phyloP scores from a whole-genome alignment of 176 grass and related monocot species.

The Lolium multiflorum region DNA sequence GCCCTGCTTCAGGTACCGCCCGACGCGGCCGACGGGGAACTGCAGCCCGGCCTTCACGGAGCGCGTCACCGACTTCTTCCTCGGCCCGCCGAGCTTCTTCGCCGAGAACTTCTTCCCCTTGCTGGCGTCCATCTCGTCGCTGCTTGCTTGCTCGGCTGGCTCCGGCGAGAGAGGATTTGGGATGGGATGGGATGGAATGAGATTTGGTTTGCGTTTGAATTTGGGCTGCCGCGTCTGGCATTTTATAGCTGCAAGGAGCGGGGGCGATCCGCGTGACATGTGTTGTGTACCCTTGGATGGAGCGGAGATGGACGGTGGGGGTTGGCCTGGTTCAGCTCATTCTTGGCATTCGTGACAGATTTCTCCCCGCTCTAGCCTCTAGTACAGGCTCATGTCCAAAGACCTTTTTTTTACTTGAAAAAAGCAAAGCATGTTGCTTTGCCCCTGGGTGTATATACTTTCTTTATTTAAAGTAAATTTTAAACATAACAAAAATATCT shows the following conservation, averaged over 20 bases:
- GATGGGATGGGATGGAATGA: neutral
- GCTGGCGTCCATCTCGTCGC: constrained; percentile 20
- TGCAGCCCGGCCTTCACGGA: constrained; percentile 62
- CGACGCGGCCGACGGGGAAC: constrained; percentile 58
- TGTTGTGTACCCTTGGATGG: constrained; percentile 20
- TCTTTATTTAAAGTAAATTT: too few relatives aligned
- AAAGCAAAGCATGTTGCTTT: too few relatives aligned
- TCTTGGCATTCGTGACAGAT: too few relatives aligned
- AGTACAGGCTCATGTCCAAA: too few relatives aligned
- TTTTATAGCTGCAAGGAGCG: neutral
- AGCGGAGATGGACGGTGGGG: neutral
- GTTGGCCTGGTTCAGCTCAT: neutral
- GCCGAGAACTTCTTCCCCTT: constrained; percentile 52
- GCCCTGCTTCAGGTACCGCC: constrained; percentile 56
- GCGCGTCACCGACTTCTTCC: constrained; percentile 55
- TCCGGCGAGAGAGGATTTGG: neutral
- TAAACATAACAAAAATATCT: too few relatives aligned
- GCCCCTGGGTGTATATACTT: too few relatives aligned
- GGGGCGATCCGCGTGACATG: constrained; percentile 43
- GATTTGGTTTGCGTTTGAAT: neutral
- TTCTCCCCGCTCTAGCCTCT: too few relatives aligned
- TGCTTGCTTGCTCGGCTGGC: too few relatives aligned
- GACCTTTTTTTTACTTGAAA: too few relatives aligned
- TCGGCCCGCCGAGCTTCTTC: constrained; percentile 43
- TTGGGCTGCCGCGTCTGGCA: too few relatives aligned